These are phyloP conservation scores for Sporisorium reilianum DNA, from an alignment of 1,284 basidiomycete genomes.

Conservation along the genomic window DNA sequence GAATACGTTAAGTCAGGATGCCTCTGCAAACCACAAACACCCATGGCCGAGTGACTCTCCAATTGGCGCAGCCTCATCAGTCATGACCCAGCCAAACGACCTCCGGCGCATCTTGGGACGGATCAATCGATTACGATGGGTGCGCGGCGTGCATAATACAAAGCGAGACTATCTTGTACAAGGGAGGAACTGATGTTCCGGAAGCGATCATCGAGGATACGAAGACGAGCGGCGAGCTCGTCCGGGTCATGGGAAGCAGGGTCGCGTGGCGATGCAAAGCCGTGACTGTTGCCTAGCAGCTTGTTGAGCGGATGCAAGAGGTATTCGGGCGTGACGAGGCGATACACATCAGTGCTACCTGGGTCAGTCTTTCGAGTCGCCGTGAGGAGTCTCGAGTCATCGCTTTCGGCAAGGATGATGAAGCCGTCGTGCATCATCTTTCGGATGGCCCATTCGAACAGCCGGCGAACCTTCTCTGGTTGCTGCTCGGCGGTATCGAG, in stretches of 20 bases:
- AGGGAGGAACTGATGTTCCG: conserved; percentile 27
- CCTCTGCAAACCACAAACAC: too few species aligned
- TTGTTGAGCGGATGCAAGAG: conserved; percentile 18
- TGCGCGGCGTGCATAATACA: conserved; percentile 15
- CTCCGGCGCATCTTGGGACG: too few species aligned
- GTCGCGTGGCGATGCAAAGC: neutral
- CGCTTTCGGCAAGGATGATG: conserved; percentile 26
- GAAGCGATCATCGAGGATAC: conserved; percentile 43
- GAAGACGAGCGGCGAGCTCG: conserved; percentile 26
- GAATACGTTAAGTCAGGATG: too few species aligned
- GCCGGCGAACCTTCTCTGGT: conserved; percentile 26
- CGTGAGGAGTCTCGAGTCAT: neutral
- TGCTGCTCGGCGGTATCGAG: conserved; percentile 20
- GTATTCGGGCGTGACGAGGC: conserved; percentile 38
- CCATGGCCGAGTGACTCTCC: too few species aligned
- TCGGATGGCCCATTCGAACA: conserved; percentile 44
- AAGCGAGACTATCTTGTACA: conserved; percentile 33
- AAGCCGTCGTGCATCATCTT: conserved; percentile 54
- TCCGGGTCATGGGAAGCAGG: conserved; percentile 8
- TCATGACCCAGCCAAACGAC: too few species aligned
- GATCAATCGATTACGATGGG: conserved; percentile 35
- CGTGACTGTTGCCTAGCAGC: conserved; percentile 15
- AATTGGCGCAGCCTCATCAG: too few species aligned
- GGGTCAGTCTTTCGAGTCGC: neutral
- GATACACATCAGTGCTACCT: conserved; percentile 17